These are phyloP conservation scores for Talaromyces liani DNA, from an alignment of 495 filamentous ascomycete species.

Conservation along the genomic window DNA sequence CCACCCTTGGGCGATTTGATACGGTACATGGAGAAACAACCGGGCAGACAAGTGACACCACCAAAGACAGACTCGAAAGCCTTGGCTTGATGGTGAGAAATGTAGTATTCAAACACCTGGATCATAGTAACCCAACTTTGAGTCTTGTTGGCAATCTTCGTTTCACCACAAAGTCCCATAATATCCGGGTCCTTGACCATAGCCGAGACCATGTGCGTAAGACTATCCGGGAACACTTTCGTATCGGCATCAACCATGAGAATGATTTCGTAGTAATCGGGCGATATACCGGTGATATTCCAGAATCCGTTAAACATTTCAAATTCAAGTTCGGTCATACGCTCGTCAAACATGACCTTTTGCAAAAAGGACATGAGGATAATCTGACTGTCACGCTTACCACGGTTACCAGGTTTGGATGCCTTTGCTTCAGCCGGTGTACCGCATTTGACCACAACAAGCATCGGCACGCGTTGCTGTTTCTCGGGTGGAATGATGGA, in stretches of 20 bases:
- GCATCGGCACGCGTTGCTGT: slow-evolving; percentile 98
- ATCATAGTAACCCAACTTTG: slow-evolving; percentile 95
- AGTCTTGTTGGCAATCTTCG: slow-evolving; percentile 98
- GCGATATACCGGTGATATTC: slow-evolving; percentile 96
- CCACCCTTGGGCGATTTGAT: slow-evolving; percentile 98
- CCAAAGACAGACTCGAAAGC: slow-evolving; percentile 98
- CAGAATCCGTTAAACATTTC: slow-evolving; percentile 99
- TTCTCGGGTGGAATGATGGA: slow-evolving; percentile 75
- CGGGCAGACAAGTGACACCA: slow-evolving; percentile 97
- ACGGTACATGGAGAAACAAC: slow-evolving; percentile 99
- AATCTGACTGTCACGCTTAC: slow-evolving; percentile 98
- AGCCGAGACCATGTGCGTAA: slow-evolving; percentile 97
- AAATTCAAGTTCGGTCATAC: slow-evolving; percentile 99
- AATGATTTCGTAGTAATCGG: slow-evolving; percentile 94
- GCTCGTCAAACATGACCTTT: slow-evolving; percentile 99
- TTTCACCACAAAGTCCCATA: slow-evolving; percentile 98
- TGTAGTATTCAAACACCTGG: slow-evolving; percentile 98
- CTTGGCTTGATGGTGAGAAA: slow-evolving; percentile 94
- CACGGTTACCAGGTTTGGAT: slow-evolving; percentile 90
- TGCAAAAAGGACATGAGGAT: slow-evolving; percentile 99
- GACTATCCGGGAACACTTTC: slow-evolving; percentile 94
- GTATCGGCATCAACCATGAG: slow-evolving; percentile 99
- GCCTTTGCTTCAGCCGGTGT: slow-evolving; percentile 77
- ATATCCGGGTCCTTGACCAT: slow-evolving; percentile 99
- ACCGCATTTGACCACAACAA: slow-evolving; percentile 92